Evolutionary conservation across 2,329 filamentous ascomycete species (phyloP).

Genomic region (Trichoderma oligosporum): DNA sequence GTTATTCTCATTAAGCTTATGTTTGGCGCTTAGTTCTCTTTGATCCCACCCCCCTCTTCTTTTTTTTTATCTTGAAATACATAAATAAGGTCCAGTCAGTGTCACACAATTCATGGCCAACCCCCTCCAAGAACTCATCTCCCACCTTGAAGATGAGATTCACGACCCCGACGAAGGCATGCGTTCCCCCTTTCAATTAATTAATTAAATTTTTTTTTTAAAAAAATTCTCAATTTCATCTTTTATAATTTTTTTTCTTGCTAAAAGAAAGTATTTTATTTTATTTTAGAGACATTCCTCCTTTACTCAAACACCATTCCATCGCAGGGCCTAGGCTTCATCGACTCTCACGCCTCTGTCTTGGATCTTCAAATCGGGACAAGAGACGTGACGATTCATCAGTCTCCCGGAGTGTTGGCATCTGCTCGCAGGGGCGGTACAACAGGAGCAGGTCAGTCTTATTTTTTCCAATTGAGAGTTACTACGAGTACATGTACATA

Average conservation of each 20-base stretch:
- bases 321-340: slow-evolving; percentile 76
- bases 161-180: slow-evolving; percentile 50
- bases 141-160: slow-evolving; percentile 42
- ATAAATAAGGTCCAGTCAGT: no score
- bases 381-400: slow-evolving; percentile 70
- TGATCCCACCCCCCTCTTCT: no score
- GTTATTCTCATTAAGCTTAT: no score
- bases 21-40: neutral
- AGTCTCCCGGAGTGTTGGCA: slow-evolving; percentile 77
- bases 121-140: slow-evolving; percentile 23
- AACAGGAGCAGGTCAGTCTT: slow-evolving; percentile 47
- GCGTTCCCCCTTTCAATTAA: neutral
- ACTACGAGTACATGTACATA: no score
- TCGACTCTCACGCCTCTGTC: slow-evolving; percentile 64
- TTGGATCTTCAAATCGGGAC: slow-evolving; percentile 66
- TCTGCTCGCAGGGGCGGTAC: slow-evolving; percentile 65
- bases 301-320: slow-evolving; percentile 75
- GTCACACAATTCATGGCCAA: neutral
- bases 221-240: neutral
- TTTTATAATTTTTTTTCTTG: neutral
- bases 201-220: neutral
- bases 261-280: slow-evolving; percentile 6
- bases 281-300: slow-evolving; percentile 70
- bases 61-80: no score
- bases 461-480: neutral